Conservation (phyloP, 2,329 filamentous ascomycete species). For the Septoria linicola region DNA sequence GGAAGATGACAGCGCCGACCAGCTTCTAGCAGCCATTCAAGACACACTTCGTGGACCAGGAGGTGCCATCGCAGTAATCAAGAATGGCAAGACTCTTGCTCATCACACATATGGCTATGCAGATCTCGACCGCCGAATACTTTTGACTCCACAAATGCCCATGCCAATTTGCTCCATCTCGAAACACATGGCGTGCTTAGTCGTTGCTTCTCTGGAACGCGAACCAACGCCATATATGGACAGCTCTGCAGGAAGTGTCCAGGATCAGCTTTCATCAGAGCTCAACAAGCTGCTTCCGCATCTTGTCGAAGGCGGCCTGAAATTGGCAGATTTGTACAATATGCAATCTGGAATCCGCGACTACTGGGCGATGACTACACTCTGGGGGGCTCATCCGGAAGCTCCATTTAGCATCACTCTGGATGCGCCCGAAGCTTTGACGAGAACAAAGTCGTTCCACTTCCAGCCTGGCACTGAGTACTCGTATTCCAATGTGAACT, state of each 20-base stretch:
- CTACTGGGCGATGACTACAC: conserved; percentile 47
- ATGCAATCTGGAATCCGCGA: conserved; percentile 48
- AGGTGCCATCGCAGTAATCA: conserved; percentile 45
- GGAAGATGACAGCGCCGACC: not conserved
- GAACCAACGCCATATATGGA: conserved; percentile 37
- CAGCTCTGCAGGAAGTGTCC: conserved; percentile 14
- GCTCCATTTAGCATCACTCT: conserved; percentile 41
- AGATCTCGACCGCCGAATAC: conserved; percentile 42
- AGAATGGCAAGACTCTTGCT: conserved; percentile 44
- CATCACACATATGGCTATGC: conserved; percentile 48
- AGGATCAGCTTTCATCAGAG: conserved; percentile 29
- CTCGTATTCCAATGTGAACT: conserved; percentile 49
- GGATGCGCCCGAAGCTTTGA: conserved; percentile 33
- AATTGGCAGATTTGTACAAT: conserved; percentile 41
- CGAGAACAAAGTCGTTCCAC: conserved; percentile 41
- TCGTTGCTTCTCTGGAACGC: conserved; percentile 39
- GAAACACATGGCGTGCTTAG: conserved; percentile 47
- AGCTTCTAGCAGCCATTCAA: not conserved
- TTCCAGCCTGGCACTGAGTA: conserved; percentile 47
- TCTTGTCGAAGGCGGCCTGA: conserved; percentile 35
- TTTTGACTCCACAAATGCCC: conserved; percentile 39
- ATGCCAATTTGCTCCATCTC: conserved; percentile 51
- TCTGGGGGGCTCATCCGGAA: conserved; percentile 46
- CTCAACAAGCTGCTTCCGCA: conserved; percentile 37
- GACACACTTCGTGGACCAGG: conserved; percentile 41